These are phyloP conservation scores for Fusarium udum DNA, from an alignment of 2,329 filamentous ascomycete genomes.

Conservation along the genomic window DNA sequence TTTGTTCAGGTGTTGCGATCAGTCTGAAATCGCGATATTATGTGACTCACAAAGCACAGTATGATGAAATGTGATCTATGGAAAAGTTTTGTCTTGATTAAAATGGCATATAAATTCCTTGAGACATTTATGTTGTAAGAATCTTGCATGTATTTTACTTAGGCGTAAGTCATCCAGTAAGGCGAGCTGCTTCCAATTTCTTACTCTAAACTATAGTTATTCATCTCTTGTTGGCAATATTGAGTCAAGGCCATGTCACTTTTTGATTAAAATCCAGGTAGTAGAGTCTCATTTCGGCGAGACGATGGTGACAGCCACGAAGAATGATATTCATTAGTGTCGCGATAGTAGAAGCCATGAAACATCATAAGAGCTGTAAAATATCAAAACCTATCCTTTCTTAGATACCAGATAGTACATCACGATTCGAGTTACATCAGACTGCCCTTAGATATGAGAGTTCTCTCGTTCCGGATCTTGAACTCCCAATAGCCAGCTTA, in stretches of 20 bases:
- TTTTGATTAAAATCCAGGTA: too few relatives aligned
- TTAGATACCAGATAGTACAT: accelerated
- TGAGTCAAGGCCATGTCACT: accelerated
- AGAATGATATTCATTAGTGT: accelerated
- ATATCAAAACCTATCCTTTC: not conserved
- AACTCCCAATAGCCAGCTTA: accelerated
- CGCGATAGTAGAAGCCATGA: too few relatives aligned
- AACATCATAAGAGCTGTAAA: not conserved
- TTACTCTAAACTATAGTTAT: not conserved
- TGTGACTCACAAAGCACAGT: not conserved
- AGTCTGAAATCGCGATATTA: not conserved
- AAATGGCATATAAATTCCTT: too few relatives aligned
- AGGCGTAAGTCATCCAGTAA: not conserved
- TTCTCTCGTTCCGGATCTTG: not conserved
- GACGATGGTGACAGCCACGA: accelerated
- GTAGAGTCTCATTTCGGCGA: accelerated
- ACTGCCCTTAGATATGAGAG: not conserved
- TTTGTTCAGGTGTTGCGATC: accelerated
- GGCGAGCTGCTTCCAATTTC: not conserved
- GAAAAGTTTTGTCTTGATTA: not conserved
- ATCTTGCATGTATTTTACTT: not conserved
- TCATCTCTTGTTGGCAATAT: accelerated
- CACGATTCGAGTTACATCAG: accelerated
- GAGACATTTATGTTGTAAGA: too few relatives aligned
- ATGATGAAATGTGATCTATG: too few relatives aligned